A percentile compares a stretch with the other conserved stretches of the same genome.
phyloP scores from a whole-genome alignment of 768 basidiomycete species.

The Lactifluus echinatus region DNA sequence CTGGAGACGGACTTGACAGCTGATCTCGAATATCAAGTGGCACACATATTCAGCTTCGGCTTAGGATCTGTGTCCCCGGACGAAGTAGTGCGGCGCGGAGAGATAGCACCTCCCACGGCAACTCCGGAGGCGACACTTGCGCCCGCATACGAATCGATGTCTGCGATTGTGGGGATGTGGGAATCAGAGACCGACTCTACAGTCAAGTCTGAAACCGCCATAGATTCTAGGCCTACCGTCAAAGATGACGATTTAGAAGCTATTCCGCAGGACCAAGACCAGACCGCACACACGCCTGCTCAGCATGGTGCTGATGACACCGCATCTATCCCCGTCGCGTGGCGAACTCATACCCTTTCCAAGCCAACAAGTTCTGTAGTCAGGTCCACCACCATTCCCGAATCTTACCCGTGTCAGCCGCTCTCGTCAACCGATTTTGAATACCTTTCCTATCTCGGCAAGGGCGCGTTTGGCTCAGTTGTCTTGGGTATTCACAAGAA shows the following conservation, averaged over 20 bases:
- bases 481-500: slow-evolving; percentile 19
- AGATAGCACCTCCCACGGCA: not conserved
- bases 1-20: not conserved
- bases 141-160: not conserved
- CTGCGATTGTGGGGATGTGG: slow-evolving; percentile 3
- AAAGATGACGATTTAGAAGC: not conserved
- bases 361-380: not conserved
- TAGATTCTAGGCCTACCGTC: not conserved
- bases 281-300: not conserved
- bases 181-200: not conserved
- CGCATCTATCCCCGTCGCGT: not conserved
- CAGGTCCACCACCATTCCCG: not conserved
- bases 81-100: not conserved
- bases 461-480: slow-evolving; percentile 17
- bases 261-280: not conserved
- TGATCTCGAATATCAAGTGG: not conserved
- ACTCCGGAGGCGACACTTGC: not conserved
- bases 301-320: not conserved
- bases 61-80: not conserved
- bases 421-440: slow-evolving; percentile 9
- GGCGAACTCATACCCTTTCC: not conserved
- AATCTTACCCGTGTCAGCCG: not conserved
- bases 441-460: slow-evolving; percentile 5
- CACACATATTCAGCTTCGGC: not conserved
- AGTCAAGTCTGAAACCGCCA: not conserved